Base-by-base conservation (phyloP, 2,329 filamentous ascomycete genomes). In the Botrytis byssoidea region DNA sequence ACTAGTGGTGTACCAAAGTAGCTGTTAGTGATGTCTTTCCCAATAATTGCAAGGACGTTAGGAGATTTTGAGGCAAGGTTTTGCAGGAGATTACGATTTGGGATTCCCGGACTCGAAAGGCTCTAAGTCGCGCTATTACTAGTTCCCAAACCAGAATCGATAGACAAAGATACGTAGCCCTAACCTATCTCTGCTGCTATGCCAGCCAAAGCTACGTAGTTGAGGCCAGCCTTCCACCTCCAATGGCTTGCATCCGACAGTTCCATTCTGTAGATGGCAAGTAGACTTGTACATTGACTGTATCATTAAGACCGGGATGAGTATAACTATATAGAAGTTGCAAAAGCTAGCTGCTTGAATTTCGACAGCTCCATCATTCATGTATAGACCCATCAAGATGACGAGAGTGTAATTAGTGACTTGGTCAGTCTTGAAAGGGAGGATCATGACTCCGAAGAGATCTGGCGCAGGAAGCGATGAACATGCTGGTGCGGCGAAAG, bases 21-120 rank as follows among this genome's bases (percentile, higher is more conserved):
- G 18, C 77, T 76, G 37, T 80, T 74, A 5, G 79, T 80, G 35
- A 81, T 74, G 22, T 63, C 74, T 73, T 84, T 84, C 18, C 80
- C 82, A 25, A 84, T 76, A 22, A 79, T 65, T 32, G 79, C 75
- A 42, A 71, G 74, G 37, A 85, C 83, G 9, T 81, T 77, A 22
- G 83, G 63, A 42, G 83, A 82, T 0, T 80, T 76, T 0, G 79
- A 82, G 0, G 81, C 83, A 57, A 83, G 82, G 67, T 84, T 82
- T 25, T 82, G 77, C 18, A 85, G 64, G 8, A 80, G 59, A 51
- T 73, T 67, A 25, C 67, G 63, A 44, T 78, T 75, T 7, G 75
- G 65, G 29, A 76, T 76, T 16, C 76, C 75, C n/a, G 72, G 32
- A 59, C 70, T 73, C 9, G 65, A 22, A 0, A 75, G 68, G 12